phyloP scores from a whole-genome alignment of 2,329 filamentous ascomycete genomes.

The Hymenoscyphus scutula region DNA sequence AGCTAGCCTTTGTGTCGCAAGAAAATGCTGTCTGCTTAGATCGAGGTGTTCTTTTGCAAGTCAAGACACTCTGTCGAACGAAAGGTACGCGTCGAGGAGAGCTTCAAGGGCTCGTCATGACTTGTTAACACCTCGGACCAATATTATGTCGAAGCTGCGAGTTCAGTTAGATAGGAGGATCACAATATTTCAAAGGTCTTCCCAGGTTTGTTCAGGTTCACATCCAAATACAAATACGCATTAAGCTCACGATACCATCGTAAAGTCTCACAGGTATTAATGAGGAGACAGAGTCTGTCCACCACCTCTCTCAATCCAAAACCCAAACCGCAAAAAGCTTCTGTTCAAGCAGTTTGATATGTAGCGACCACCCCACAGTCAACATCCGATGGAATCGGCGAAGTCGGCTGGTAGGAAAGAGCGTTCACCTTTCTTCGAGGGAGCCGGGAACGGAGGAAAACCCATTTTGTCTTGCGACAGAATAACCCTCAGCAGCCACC shows the following conservation, averaged over 20 bases:
- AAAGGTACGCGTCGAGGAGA: no score
- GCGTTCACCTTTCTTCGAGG: conserved; percentile 40
- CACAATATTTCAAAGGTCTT: not conserved
- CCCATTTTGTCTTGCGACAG: conserved; percentile 33
- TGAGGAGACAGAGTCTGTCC: no score
- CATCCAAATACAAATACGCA: not conserved
- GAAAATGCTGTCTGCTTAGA: no score
- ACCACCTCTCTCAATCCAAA: not conserved
- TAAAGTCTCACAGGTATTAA: no score
- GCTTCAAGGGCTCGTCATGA: no score
- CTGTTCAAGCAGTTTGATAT: conserved; percentile 20
- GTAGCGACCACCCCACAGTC: conserved; percentile 46
- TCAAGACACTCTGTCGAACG: no score
- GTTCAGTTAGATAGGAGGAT: not conserved
- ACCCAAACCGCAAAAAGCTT: not conserved
- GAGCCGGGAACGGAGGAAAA: conserved; percentile 45
- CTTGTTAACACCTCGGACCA: no score
- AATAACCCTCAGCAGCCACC: conserved; percentile 43
- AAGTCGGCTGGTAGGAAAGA: conserved; percentile 44
- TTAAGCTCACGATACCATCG: not conserved
- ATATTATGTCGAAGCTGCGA: not conserved
- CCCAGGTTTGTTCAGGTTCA: not conserved
- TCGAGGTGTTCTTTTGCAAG: no score
- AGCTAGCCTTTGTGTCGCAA: no score
- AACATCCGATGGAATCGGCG: conserved; percentile 38